phyloP scores from a whole-genome alignment of 345 rosid species.

The Aquilaria malaccensis region DNA sequence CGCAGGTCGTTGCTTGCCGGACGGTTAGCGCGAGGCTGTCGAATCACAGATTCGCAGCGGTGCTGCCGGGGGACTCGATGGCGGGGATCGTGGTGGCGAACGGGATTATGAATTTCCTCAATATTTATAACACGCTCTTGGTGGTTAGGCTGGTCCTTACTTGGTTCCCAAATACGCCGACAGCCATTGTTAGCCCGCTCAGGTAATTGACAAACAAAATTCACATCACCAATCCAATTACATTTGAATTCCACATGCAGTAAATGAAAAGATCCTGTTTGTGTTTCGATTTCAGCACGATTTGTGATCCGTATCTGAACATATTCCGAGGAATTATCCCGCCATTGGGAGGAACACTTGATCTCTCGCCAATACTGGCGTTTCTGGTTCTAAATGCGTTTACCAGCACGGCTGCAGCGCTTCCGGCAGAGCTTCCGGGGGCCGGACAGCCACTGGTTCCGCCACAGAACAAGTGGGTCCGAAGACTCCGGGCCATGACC shows the following conservation, averaged over 20 bases:
- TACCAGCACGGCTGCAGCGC: constrained; percentile 73
- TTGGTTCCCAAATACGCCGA: constrained; percentile 95
- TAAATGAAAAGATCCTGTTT: not conserved
- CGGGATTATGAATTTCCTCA: constrained; percentile 71
- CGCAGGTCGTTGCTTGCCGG: constrained; percentile 39
- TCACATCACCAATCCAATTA: not conserved
- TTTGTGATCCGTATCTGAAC: constrained; percentile 96
- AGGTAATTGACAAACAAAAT: constrained; percentile 34
- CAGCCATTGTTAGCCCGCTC: constrained; percentile 90
- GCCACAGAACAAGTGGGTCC: constrained; percentile 61
- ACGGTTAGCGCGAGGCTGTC: constrained; percentile 29
- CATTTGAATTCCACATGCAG: not conserved
- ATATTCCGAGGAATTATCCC: constrained; percentile 93
- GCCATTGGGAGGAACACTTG: constrained; percentile 79
- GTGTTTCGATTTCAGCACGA: constrained; percentile 37
- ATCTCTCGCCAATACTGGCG: constrained; percentile 80
- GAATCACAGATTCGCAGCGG: constrained; percentile 69
- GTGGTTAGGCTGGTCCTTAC: constrained; percentile 81
- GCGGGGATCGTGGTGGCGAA: constrained; percentile 87
- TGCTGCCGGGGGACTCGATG: constrained; percentile 84
- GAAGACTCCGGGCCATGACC: constrained; percentile 39
- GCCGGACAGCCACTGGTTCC: constrained; percentile 28
- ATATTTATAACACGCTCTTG: constrained; percentile 74
- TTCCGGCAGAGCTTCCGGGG: constrained; percentile 75
- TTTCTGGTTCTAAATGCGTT: constrained; percentile 80